Evolutionary conservation across 352 stramenopile genomes (phyloP).

Genomic region (Globisporangium echinulatum): DNA sequence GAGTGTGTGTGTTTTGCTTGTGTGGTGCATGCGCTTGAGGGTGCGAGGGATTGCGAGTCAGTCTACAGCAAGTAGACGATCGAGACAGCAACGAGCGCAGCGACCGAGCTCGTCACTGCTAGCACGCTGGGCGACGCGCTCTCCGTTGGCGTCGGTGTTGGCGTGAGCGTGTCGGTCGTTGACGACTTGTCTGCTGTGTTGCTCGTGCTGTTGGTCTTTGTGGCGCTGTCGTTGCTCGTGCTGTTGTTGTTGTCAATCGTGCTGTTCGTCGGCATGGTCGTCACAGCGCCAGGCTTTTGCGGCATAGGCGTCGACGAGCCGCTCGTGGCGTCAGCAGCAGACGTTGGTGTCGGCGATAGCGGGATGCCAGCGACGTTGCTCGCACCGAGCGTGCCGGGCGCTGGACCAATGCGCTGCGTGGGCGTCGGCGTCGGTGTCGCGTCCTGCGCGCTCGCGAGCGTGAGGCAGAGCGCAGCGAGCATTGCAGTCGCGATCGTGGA

Average conservation of each 20-base stretch:
- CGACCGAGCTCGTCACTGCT: background rate
- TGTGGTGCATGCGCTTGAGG: background rate
- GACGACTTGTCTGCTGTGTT: conserved; percentile 1
- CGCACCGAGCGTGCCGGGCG: conserved; percentile 10
- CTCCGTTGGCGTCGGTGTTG: conserved; percentile 1
- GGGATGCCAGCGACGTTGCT: conserved; percentile 17
- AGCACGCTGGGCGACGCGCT: background rate
- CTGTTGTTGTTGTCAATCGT: conserved; percentile 2
- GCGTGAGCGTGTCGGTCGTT: background rate
- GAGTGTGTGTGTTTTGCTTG: too few species aligned
- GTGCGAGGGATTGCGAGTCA: background rate
- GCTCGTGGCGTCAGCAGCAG: conserved; percentile 9
- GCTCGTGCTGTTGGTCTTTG: background rate
- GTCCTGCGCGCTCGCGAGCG: conserved; percentile 7
- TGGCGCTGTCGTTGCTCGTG: background rate
- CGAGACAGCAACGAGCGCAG: background rate
- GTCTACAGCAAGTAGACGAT: conserved; percentile 9
- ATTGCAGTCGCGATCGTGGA: background rate
- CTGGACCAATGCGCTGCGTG: conserved; percentile 3
- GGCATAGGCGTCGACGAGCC: too few species aligned
- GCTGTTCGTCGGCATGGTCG: conserved; percentile 6
- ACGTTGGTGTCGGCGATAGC: conserved; percentile 12
- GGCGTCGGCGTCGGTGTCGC: conserved; percentile 1
- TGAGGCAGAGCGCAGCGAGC: background rate
- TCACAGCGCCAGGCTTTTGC: too few species aligned